Conservation (phyloP, 2,329 filamentous ascomycete species). For the Blastomyces percursus region DNA sequence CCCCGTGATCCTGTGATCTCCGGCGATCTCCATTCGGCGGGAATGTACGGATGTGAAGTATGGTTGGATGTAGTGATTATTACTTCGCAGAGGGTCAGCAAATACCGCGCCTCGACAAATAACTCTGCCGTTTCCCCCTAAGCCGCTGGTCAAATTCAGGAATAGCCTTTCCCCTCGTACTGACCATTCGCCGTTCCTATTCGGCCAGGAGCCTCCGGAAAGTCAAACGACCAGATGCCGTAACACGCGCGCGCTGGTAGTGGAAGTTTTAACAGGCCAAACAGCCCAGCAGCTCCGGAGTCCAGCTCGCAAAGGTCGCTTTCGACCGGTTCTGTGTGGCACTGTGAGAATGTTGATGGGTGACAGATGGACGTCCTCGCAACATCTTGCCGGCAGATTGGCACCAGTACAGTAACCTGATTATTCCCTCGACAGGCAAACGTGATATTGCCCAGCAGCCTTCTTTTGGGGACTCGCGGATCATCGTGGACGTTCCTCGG, state of each 20-base stretch:
- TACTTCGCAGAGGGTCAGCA: not conserved
- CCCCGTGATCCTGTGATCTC: not conserved
- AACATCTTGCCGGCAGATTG: not conserved
- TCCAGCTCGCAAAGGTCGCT: not conserved
- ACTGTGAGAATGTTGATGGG: not conserved
- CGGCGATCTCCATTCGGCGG: not conserved
- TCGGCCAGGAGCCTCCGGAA: not conserved
- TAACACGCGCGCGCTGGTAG: not conserved
- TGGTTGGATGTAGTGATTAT: not conserved
- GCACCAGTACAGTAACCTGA: not conserved
- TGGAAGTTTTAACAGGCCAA: not conserved
- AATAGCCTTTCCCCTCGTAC: not conserved
- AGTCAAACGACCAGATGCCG: not conserved
- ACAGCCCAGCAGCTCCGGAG: not conserved
- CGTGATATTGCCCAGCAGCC: too few relatives aligned
- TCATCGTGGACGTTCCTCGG: not conserved
- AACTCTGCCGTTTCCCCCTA: not conserved
- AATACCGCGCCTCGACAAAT: not conserved
- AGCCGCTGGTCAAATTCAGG: not conserved
- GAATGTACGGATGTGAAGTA: too few relatives aligned
- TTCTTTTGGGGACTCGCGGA: too few relatives aligned
- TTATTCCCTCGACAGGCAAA: too few relatives aligned
- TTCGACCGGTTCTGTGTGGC: not conserved
- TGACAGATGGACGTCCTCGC: not conserved
- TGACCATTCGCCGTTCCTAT: not conserved